Base-by-base conservation (phyloP, 73 alveolate species). In the Uronychia setigera region DNA sequence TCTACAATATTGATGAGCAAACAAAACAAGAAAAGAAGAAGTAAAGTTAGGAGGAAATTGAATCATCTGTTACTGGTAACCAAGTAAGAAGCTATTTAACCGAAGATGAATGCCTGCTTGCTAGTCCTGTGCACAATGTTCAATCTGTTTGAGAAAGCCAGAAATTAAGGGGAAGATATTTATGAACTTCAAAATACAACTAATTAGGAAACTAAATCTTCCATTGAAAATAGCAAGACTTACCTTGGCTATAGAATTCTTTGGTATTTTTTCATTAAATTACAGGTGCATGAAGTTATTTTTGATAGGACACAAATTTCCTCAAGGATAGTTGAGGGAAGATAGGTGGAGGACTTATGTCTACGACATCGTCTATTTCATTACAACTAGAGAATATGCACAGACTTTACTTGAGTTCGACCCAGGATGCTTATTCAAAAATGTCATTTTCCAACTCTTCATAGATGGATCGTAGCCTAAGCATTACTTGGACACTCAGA, bases 261-360 rank as follows among this genome's bases (percentile, higher is more conserved):
- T 81, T 85, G 91, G 67, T 46, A 46, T 46, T 46, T 46, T 46
- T 19, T 11, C n/a, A 19, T 19, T 46, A 19, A 46, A 5, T 19
- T 46, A n/a, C 67, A 46, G 67, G 91, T 58, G 76, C 19, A 85
- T 85, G 26, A 76, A 77, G 31, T 26, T 85, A 26, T 85, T 77
- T 32, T 35, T 85, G 0, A 81, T 74, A 31, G 91, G 91, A 1
- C 35, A 77, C 85, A 85, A 85, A 59, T 85, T 85, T 46, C 91
- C 91, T 1, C 28, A 85, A 25, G 91, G 91, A 0, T 34, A 77
- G 25, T 59, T 85, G 1, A 77, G 87, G 29, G 91, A 83, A 1
- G 76, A 74, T 29, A 85, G 77, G 81, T 85, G 91, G 91, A 76
- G 91, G 35, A 77, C 77, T 28, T 85, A 76, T 31, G 86, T 85